A percentile compares a stretch with the other conserved stretches of the same genome.
phyloP scores from a whole-genome alignment of 495 filamentous ascomycete species.

The Aeminium ludgeri region DNA sequence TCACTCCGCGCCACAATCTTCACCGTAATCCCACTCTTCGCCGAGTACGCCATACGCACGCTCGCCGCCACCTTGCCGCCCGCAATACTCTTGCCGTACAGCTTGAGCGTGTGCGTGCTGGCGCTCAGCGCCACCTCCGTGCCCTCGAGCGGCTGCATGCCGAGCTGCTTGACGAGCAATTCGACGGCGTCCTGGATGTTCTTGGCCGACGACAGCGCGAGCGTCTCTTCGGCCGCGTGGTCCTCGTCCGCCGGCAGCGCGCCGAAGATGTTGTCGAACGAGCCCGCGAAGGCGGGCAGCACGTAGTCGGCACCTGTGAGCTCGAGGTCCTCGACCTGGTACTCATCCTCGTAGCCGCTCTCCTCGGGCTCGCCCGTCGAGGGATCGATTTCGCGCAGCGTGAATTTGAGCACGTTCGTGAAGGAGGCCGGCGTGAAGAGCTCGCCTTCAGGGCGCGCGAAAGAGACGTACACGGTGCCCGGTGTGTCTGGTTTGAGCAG shows the following conservation, averaged over 20 bases:
- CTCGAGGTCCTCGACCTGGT: constrained; percentile 89
- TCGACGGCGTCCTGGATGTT: constrained; percentile 90
- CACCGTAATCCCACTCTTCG: constrained; percentile 81
- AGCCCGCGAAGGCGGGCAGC: constrained; percentile 79
- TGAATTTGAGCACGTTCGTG: constrained; percentile 89
- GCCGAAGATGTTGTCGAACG: constrained; percentile 95
- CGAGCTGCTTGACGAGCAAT: constrained; percentile 68
- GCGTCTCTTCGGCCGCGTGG: constrained; percentile 54
- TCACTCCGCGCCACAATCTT: constrained; percentile 84
- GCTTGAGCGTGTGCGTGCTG: constrained; percentile 84
- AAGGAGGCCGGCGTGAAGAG: constrained; percentile 61
- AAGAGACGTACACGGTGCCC: constrained; percentile 86
- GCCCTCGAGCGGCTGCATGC: constrained; percentile 84
- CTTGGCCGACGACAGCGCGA: constrained; percentile 79
- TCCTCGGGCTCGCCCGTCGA: constrained; percentile 88
- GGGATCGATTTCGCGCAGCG: constrained; percentile 92
- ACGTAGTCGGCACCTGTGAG: constrained; percentile 85
- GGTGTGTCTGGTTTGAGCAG: constrained; percentile 66
- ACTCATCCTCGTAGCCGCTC: constrained; percentile 87
- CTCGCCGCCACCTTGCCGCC: constrained; percentile 78
- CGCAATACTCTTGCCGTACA: constrained; percentile 86
- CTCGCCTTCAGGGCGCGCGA: constrained; percentile 64
- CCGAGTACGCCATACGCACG: constrained; percentile 83
- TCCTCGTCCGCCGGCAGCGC: constrained; percentile 73
- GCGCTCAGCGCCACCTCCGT: constrained; percentile 74